phyloP scores from a whole-genome alignment of 192 early-diverging fungal species.

The Umbelopsis isabellina region DNA sequence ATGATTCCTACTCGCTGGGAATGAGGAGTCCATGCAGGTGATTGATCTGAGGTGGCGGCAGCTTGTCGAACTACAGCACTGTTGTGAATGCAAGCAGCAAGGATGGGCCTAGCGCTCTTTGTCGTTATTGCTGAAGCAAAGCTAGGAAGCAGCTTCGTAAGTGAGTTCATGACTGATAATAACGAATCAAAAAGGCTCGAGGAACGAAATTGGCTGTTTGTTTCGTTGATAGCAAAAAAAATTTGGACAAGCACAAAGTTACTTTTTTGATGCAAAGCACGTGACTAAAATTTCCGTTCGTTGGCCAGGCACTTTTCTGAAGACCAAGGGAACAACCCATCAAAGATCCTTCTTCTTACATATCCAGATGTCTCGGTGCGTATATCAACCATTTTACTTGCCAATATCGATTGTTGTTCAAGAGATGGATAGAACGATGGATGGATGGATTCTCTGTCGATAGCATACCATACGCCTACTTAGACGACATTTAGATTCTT shows the following conservation, averaged over 20 bases:
- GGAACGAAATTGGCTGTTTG: slow-evolving; percentile 1
- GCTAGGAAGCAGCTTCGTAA: slow-evolving; percentile 11
- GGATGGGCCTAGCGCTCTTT: slow-evolving; percentile 5
- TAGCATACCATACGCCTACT: neutral
- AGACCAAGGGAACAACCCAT: neutral
- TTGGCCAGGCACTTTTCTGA: neutral
- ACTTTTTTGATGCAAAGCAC: neutral
- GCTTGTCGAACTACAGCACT: slow-evolving; percentile 31
- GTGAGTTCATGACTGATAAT: slow-evolving; percentile 11
- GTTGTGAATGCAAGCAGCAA: slow-evolving; percentile 30
- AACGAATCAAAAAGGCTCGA: neutral
- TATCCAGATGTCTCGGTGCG: slow-evolving; percentile 15
- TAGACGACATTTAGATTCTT: too few species aligned
- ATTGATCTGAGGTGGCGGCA: slow-evolving; percentile 16
- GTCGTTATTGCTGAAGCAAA: slow-evolving; percentile 7
- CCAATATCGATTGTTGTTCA: neutral
- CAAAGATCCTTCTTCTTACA: slow-evolving; percentile 4
- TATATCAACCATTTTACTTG: neutral
- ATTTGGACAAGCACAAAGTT: neutral
- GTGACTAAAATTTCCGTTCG: neutral
- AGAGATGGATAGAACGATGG: neutral
- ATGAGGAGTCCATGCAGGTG: slow-evolving; percentile 36
- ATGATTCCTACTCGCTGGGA: slow-evolving; percentile 80
- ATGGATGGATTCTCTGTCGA: neutral
- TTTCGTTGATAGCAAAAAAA: slow-evolving; percentile 4